Base-by-base conservation (phyloP, 2,329 filamentous ascomycete species). In the Talaromyces pinophilus region DNA sequence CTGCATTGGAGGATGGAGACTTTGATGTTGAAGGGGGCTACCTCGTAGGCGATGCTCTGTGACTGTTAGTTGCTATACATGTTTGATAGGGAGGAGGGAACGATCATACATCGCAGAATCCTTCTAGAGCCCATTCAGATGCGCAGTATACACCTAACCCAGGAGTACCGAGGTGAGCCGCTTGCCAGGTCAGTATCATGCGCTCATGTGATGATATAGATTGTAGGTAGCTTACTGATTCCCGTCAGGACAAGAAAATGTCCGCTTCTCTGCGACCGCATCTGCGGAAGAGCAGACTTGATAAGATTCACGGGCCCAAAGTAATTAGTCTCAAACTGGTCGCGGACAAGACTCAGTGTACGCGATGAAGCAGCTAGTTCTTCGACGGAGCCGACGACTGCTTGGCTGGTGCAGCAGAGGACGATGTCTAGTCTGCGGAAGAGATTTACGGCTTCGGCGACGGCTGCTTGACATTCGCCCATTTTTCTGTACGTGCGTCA, bases 301-400 rank as follows among this genome's bases (percentile, higher is more conserved):
- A 98, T 96, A 76, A 96, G 92, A 79, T 98, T 98, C 77, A 98
- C 90, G 66, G 96, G 93, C 0, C 92, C 92, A 78, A 98, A 98
- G 83, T 96, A 98, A 73, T 96, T 92, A 69, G 88, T 89, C 78
- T 98, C 94, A 76, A 98, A 97, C 77, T 97, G 94, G 74, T 96
- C 92, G 68, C 91, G 88, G 42, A 96, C 90, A 19, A 97, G 85
- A 67, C 90, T 92, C 71, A 90, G 86, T 1, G 92, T 93, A 52
- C 88, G 86, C 4, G 85, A 84, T 28, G 85, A 89, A 35, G 91
- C 90, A 0, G 90, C 89, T 30, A 97, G 83, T 78, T 99, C 95
- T 79, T 98, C 95, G 7, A 98, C 90, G 0, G 92, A 91, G 48
- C 94, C 95, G 40, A 98, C 88, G 38, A 97, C 87, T 69, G 92